Conservation (phyloP, 2,329 filamentous ascomycete genomes). For the Fusarium aywerte region DNA sequence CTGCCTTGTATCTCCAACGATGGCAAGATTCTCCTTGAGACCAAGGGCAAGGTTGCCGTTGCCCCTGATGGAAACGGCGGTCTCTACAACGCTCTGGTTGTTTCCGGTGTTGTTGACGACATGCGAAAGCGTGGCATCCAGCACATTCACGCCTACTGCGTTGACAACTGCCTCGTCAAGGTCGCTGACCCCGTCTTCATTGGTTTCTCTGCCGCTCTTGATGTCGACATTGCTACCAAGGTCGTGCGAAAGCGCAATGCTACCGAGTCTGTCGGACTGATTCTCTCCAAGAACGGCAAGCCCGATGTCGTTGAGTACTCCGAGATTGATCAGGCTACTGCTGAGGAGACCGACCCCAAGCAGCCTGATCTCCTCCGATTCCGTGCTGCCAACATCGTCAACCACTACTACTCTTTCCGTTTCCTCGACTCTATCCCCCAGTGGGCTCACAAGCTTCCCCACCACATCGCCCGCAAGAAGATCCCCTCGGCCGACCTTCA, state of each 20-base stretch:
- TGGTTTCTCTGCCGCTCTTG: conserved; percentile 86
- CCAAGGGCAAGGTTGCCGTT: conserved; percentile 89
- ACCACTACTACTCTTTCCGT: conserved; percentile 97
- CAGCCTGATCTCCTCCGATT: conserved; percentile 88
- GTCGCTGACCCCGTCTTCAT: conserved; percentile 98
- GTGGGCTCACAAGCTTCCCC: conserved; percentile 87
- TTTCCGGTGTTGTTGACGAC: conserved; percentile 82
- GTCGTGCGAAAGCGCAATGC: conserved; percentile 98
- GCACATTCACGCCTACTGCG: conserved; percentile 97
- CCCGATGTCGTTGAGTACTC: conserved; percentile 99
- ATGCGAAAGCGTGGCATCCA: conserved; percentile 90
- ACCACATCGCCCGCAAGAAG: conserved; percentile 98
- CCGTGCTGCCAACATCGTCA: conserved; percentile 98
- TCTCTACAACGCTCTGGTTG: conserved; percentile 90
- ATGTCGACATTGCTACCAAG: conserved; percentile 97
- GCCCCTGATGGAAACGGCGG: conserved; percentile 98
- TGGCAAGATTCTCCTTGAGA: conserved; percentile 94
- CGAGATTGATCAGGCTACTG: conserved; percentile 90
- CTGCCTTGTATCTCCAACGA: conserved; percentile 97
- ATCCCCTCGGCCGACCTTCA: conserved; percentile 85
- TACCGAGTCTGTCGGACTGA: conserved; percentile 94
- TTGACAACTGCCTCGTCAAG: conserved; percentile 99
- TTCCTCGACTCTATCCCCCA: conserved; percentile 91
- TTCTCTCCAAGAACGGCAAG: conserved; percentile 93
- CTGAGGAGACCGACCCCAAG: conserved; percentile 86